Conservation (phyloP, 139 green algal genomes). For the Micractinium sp. region DNA sequence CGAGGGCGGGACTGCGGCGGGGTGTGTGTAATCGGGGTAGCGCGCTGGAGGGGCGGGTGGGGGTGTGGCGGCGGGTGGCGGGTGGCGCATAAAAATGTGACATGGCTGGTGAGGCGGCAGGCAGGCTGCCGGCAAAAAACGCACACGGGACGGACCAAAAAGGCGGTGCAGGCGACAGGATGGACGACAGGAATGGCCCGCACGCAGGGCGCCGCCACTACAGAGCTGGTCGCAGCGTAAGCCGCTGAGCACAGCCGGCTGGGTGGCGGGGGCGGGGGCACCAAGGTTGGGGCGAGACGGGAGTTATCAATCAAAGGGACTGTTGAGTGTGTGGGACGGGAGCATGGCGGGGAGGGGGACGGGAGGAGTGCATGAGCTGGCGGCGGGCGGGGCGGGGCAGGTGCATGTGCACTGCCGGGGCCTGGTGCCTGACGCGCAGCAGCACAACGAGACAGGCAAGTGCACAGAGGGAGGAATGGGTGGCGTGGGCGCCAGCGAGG, state of each 20-base stretch:
- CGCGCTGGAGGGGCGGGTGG: no score
- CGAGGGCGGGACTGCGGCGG: no score
- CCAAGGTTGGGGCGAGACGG: background rate
- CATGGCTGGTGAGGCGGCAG: background rate
- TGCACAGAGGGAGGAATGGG: background rate
- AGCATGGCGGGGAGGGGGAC: background rate
- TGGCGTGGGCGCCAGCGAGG: background rate
- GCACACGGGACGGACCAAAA: background rate
- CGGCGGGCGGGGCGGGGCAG: background rate
- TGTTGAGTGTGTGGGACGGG: background rate
- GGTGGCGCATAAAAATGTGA: background rate
- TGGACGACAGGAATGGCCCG: background rate
- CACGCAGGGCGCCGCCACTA: no score
- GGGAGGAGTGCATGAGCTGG: background rate
- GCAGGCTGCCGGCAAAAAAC: conserved; percentile 3
- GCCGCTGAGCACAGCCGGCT: no score
- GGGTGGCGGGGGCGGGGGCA: no score
- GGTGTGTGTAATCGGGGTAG: no score
- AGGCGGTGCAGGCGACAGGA: background rate
- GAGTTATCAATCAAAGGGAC: background rate
- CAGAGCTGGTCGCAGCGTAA: background rate
- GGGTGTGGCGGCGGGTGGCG: no score
- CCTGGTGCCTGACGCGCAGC: background rate
- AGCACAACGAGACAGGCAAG: background rate
- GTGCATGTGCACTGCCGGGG: no score